Evolutionary conservation across 129 eudicot genomes (phyloP).

Genomic region (Oenanthe sinensis): DNA sequence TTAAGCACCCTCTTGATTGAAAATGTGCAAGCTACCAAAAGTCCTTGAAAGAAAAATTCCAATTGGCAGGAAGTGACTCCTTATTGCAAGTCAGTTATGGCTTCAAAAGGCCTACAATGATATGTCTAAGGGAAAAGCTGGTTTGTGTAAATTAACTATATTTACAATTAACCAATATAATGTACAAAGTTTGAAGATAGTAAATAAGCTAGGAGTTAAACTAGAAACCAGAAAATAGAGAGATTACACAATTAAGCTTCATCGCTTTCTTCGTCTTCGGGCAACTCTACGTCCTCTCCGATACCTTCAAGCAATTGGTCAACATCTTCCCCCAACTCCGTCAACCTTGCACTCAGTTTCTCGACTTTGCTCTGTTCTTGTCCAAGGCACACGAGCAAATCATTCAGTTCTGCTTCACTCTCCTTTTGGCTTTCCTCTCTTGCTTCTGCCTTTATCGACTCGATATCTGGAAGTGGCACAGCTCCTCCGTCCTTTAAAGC

Average conservation of each 20-base stretch:
- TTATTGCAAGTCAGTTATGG: neutral
- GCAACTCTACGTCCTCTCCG: conserved; percentile 57
- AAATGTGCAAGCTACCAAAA: neutral
- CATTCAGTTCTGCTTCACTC: conserved; percentile 80
- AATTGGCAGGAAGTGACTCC: neutral
- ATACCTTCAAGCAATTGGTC: conserved; percentile 77
- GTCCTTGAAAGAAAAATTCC: too few relatives aligned
- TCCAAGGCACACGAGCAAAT: conserved; percentile 84
- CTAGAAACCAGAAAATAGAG: neutral
- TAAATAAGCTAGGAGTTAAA: neutral
- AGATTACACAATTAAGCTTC: conserved; percentile 22
- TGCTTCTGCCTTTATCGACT: conserved; percentile 68
- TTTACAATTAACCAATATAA: conserved; percentile 8
- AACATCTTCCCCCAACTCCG: conserved; percentile 81
- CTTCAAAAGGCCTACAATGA: neutral
- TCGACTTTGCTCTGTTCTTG: conserved; percentile 95
- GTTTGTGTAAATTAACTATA: neutral
- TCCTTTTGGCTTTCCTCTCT: conserved; percentile 85
- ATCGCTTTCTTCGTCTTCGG: conserved; percentile 38
- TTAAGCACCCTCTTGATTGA: neutral
- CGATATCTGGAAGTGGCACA: conserved; percentile 35
- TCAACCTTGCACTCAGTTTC: conserved; percentile 51
- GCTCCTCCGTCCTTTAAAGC: conserved; percentile 40
- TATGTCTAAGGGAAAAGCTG: neutral
- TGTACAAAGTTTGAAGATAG: conserved; percentile 2